phyloP scores from a whole-genome alignment of 2,329 filamentous ascomycete species.

The Stachybotrys chlorohalonatus region DNA sequence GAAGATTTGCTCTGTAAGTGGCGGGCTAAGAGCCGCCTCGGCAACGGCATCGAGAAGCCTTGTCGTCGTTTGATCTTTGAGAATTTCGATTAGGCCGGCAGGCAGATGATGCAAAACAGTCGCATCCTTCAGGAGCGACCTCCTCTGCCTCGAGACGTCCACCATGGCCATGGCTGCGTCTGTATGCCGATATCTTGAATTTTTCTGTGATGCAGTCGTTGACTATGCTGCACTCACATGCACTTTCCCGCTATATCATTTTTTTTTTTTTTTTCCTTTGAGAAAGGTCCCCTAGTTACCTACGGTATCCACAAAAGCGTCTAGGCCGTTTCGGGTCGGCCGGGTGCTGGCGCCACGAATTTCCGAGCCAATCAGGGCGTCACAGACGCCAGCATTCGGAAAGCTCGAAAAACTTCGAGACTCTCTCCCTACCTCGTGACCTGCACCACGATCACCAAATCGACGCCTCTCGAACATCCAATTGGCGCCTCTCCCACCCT shows the following conservation, averaged over 20 bases:
- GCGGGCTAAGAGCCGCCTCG: conserved; percentile 57
- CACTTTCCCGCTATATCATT: conserved; percentile 1
- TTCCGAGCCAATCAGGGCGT: conserved; percentile 27
- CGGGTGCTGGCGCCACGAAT: conserved; percentile 23
- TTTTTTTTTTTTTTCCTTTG: conserved; percentile 15
- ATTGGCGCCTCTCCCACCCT: conserved; percentile 11
- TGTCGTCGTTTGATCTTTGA: conserved; percentile 53
- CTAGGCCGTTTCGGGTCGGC: conserved; percentile 10
- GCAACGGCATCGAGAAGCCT: conserved; percentile 65
- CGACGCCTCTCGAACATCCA: not conserved
- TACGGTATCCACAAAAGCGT: too few species aligned
- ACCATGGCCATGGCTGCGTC: conserved; percentile 43
- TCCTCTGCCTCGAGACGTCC: conserved; percentile 45
- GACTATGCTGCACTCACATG: not conserved
- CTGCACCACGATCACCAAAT: not conserved
- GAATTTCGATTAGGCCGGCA: conserved; percentile 57
- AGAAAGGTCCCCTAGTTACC: not conserved
- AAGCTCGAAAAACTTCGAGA: conserved; percentile 34
- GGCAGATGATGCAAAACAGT: conserved; percentile 53
- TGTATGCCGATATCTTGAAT: conserved; percentile 6
- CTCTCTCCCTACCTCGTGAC: conserved; percentile 7
- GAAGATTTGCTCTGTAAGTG: conserved; percentile 65
- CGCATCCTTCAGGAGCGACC: conserved; percentile 46
- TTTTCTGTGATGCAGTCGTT: not conserved
- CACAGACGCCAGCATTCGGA: conserved; percentile 8